These are phyloP conservation scores for Aspergillus incahuasiensis DNA, from an alignment of 495 filamentous ascomycete genomes.

Conservation along the genomic window DNA sequence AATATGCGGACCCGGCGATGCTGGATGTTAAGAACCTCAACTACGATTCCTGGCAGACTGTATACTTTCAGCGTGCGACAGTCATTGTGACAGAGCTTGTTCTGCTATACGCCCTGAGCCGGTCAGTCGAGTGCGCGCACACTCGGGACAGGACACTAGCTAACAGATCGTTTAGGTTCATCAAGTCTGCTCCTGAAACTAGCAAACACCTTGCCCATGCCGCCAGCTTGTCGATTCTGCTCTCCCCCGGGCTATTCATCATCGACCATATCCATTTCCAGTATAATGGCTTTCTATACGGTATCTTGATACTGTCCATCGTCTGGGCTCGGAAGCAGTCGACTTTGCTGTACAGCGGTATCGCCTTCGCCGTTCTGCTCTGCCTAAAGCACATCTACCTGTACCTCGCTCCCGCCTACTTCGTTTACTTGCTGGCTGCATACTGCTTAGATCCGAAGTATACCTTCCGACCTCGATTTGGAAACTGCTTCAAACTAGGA, in stretches of 20 bases:
- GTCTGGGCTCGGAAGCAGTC: conserved; percentile 74
- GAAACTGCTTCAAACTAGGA: conserved; percentile 79
- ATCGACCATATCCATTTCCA: conserved; percentile 99
- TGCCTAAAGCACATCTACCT: conserved; percentile 99
- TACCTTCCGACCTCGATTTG: conserved; percentile 68
- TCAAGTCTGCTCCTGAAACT: conserved; percentile 57
- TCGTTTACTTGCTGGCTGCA: conserved; percentile 79
- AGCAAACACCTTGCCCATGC: conserved; percentile 78
- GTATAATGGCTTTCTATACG: conserved; percentile 97
- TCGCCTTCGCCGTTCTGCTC: conserved; percentile 76
- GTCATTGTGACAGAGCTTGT: conserved; percentile 86
- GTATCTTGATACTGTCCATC: conserved; percentile 78
- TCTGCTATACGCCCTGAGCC: conserved; percentile 75
- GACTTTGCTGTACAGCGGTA: conserved; percentile 69
- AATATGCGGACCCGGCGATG: conserved; percentile 74
- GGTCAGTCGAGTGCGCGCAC: conserved; percentile 42
- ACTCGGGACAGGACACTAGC: not conserved
- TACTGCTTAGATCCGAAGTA: conserved; percentile 84
- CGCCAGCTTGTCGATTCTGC: conserved; percentile 80
- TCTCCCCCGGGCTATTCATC: conserved; percentile 90
- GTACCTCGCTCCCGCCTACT: conserved; percentile 94
- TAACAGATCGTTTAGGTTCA: conserved; percentile 47
- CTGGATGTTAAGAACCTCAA: conserved; percentile 72
- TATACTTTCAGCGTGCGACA: conserved; percentile 86
- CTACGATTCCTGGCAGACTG: conserved; percentile 85